Conservation (phyloP, 371 early-diverging fungal genomes). For the Mortierella sp. region DNA sequence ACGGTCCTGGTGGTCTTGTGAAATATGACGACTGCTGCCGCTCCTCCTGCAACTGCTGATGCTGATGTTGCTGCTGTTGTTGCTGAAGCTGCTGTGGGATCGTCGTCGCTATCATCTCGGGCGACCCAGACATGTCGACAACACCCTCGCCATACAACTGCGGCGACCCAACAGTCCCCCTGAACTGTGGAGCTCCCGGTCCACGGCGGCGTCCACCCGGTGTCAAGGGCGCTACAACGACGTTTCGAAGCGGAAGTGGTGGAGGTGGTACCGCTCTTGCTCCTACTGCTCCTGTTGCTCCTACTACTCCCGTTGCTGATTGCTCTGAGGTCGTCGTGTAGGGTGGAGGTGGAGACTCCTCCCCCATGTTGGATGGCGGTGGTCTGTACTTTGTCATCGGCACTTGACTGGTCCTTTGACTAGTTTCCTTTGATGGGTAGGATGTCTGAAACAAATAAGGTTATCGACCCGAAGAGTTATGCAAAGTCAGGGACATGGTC, state of each 20-base stretch:
- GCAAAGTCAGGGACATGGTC: neutral
- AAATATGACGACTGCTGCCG: no score
- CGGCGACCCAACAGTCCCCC: neutral
- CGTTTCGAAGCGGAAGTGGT: neutral
- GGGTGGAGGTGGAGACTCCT: conserved; percentile 10
- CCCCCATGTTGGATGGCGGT: neutral
- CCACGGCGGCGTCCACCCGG: neutral
- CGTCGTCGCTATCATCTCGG: neutral
- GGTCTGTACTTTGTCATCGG: neutral
- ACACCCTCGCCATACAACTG: neutral
- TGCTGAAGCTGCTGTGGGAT: neutral
- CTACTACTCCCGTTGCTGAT: neutral
- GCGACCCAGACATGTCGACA: conserved; percentile 1
- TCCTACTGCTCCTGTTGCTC: conserved; percentile 5
- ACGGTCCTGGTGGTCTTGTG: no score
- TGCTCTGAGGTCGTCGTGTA: no score
- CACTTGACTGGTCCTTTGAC: neutral
- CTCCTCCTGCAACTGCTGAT: neutral
- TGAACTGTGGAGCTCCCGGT: neutral
- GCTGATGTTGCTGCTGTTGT: neutral
- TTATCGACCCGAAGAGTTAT: no score
- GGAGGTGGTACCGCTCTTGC: neutral
- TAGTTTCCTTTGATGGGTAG: no score
- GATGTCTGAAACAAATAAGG: neutral
- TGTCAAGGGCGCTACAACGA: no score